phyloP scores from a whole-genome alignment of 768 basidiomycete species.

The Ramaria sp. region DNA sequence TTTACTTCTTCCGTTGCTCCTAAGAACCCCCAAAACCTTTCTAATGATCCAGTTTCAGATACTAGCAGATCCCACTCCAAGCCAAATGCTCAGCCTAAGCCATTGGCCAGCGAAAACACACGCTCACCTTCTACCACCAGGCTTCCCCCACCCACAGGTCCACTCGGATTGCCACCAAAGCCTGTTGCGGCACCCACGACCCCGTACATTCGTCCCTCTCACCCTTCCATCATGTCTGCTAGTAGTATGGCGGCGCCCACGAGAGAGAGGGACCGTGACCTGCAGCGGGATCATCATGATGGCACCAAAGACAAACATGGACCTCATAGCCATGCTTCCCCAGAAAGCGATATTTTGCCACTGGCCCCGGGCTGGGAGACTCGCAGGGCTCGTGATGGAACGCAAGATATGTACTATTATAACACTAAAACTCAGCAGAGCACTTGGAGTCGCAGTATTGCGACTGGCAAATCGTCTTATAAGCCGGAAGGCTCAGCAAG shows the following conservation, averaged over 20 bases:
- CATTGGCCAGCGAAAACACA: not conserved
- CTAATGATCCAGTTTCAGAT: not conserved
- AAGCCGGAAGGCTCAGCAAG: not conserved
- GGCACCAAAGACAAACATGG: not conserved
- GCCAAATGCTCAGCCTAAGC: not conserved
- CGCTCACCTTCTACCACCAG: conserved; percentile 1
- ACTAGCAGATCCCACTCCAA: not conserved
- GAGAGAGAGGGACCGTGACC: conserved; percentile 3
- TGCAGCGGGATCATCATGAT: not conserved
- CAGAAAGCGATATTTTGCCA: conserved; percentile 7
- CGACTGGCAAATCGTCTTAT: conserved; percentile 9
- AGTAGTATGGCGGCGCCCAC: conserved; percentile 7
- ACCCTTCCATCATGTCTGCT: conserved; percentile 9
- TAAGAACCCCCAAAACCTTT: not conserved
- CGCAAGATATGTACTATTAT: conserved; percentile 44
- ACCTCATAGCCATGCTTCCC: not conserved
- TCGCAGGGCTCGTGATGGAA: conserved; percentile 23
- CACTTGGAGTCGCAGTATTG: conserved; percentile 46
- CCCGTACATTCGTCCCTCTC: conserved; percentile 7
- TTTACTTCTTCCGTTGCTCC: not conserved
- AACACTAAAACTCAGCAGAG: conserved; percentile 45
- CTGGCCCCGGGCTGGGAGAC: conserved; percentile 56
- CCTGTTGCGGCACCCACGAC: conserved; percentile 2
- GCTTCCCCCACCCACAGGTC: conserved; percentile 1
- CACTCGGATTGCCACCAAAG: conserved; percentile 5